Base-by-base conservation (phyloP, 1,284 basidiomycete genomes). In the Lignosus rhinocerotis region DNA sequence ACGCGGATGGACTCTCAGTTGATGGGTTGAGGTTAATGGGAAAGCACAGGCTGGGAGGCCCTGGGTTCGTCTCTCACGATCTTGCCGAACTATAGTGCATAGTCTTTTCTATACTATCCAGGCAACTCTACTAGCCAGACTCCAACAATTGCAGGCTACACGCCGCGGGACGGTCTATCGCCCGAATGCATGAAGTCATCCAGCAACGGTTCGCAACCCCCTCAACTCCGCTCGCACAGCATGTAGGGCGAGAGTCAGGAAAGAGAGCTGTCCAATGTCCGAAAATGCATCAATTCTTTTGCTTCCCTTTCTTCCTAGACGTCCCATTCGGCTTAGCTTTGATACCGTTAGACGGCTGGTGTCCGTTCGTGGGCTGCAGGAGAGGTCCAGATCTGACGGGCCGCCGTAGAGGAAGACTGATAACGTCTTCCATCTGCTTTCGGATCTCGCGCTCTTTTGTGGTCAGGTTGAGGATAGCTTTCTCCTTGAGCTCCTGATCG, bases 361-460 rank as follows among this genome's bases (percentile, higher is more conserved):
- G 77, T 19, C 74, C 68, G 62, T 78, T 78, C 45, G 75, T 66
- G 1, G 74, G 70, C 66, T 80, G 79, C 31, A 48, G 47, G 9
- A 78, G 71, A 16, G 75, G 76, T 34, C 58, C 55, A 30, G 54
- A 54, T 32, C 62, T 33, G 25, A 49, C 51, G 4, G 67, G 58
- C 39, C 75, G 72, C 19, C 73, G 76, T 36, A 73, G 68, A 44
- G 80, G 78, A 31, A 83, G 80, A 60, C 86, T 85, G 48, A 82
- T 71, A 51, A 86, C 80, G 60, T 90, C 88, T 68, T 90, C 87
- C 39, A 92, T 85, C 50, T 80, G 80, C 70, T 83, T 86, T 46
- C 88, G 84, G 59, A 91, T 80, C 66, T 90, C 87, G 46, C 87
- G 85, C 71, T 92, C 89, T 53, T 82, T 79, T 6, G 83, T 82